A percentile compares a stretch with the other conserved stretches of the same genome.
Conservation (phyloP, 768 basidiomycete species). For the Phylloporus scabripes region DNA sequence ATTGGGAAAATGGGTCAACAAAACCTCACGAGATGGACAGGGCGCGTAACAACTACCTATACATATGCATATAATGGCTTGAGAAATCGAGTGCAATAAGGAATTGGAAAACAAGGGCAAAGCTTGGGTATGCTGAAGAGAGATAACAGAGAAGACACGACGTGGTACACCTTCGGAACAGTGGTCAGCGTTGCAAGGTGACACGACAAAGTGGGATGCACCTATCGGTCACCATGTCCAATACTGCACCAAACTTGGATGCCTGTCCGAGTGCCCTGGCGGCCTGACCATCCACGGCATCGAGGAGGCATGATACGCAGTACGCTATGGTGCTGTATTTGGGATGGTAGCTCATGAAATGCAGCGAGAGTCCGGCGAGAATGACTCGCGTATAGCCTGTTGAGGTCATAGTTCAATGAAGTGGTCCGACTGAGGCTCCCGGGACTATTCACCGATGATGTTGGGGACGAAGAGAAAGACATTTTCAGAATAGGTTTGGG, state of each 20-base stretch:
- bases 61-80: constrained; percentile 99
- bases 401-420: constrained; percentile 1
- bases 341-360: constrained; percentile 94
- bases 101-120: constrained; percentile 84
- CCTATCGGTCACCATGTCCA: constrained; percentile 99
- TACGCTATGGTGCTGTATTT: constrained; percentile 89
- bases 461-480: constrained; percentile 97
- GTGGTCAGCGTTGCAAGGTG: neutral
- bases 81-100: constrained; percentile 96
- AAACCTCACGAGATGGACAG: no score
- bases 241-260: constrained; percentile 93
- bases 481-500: constrained; percentile 87
- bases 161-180: constrained; percentile 80
- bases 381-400: constrained; percentile 88
- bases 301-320: constrained; percentile 84
- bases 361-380: constrained; percentile 80
- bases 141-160: constrained; percentile 93
- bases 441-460: constrained; percentile 67
- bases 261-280: constrained; percentile 86
- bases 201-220: constrained; percentile 33
- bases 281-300: constrained; percentile 92
- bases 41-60: constrained; percentile 55
- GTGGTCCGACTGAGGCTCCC: neutral
- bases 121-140: constrained; percentile 82
- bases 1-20: constrained; percentile 7